These are phyloP conservation scores for Colletotrichum noveboracense DNA, from an alignment of 2,329 filamentous ascomycete genomes.

Conservation along the genomic window DNA sequence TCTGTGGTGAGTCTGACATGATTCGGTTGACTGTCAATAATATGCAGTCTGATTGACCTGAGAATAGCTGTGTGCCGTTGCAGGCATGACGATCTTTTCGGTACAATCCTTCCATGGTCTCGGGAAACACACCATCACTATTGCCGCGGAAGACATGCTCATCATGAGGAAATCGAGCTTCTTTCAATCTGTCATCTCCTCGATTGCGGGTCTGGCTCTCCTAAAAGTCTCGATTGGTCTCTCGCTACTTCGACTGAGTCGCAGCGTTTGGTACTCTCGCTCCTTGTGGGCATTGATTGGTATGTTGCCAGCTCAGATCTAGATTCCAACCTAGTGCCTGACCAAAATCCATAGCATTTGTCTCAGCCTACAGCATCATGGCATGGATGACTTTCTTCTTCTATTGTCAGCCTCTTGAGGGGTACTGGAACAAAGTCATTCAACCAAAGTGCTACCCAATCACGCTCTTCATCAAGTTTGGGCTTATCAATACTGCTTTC, in stretches of 20 bases:
- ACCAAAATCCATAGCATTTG: slow-evolving; percentile 8
- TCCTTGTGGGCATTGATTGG: slow-evolving; percentile 27
- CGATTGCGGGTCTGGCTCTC: slow-evolving; percentile 27
- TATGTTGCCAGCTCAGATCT: not conserved
- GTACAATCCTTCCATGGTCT: slow-evolving; percentile 49
- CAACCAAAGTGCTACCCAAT: slow-evolving; percentile 2
- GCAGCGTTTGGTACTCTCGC: slow-evolving; percentile 28
- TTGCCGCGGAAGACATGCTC: slow-evolving; percentile 35
- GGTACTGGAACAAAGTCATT: slow-evolving; percentile 2
- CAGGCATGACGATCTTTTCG: slow-evolving; percentile 40
- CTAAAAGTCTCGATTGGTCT: slow-evolving; percentile 29
- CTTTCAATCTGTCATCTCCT: slow-evolving; percentile 50
- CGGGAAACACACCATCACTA: slow-evolving; percentile 46
- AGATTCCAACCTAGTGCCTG: rapidly evolving
- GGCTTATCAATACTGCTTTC: slow-evolving; percentile 27
- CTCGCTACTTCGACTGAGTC: slow-evolving; percentile 24
- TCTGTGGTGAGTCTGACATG: slow-evolving; percentile 25
- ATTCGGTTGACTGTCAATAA: not conserved
- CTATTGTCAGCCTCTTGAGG: not conserved
- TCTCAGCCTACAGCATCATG: slow-evolving; percentile 25
- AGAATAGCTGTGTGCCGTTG: slow-evolving; percentile 28
- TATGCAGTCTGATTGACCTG: not conserved
- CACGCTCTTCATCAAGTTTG: not conserved
- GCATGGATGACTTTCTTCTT: slow-evolving; percentile 14
- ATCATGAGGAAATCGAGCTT: slow-evolving; percentile 46